phyloP scores from a whole-genome alignment of 352 stramenopile species.

The Aphanomyces invadans region DNA sequence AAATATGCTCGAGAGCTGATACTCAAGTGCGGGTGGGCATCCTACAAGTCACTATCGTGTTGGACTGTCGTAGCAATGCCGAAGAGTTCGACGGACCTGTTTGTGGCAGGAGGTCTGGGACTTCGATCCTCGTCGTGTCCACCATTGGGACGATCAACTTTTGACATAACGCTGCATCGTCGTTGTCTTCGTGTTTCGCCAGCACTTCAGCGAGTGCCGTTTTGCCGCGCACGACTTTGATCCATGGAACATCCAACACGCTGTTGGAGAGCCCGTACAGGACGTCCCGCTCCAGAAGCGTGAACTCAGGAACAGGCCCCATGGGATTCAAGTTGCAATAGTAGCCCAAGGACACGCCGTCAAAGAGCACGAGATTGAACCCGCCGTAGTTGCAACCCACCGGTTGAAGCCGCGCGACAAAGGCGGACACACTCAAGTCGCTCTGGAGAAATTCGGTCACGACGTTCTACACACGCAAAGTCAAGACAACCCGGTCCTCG shows the following conservation, averaged over 20 bases:
- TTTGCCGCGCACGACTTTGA: conserved; percentile 16
- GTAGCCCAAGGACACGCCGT: conserved; percentile 14
- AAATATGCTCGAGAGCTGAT: conserved; percentile 22
- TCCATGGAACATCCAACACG: conserved; percentile 1
- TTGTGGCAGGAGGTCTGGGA: background rate
- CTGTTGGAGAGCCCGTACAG: conserved; percentile 22
- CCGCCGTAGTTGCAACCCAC: conserved; percentile 5
- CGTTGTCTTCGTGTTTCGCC: background rate
- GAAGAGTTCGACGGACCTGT: too few species aligned
- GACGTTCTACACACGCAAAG: conserved; percentile 8
- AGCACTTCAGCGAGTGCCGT: background rate
- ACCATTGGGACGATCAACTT: conserved; percentile 9
- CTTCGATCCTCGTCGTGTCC: conserved; percentile 3
- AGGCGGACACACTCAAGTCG: background rate
- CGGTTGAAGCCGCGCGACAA: conserved; percentile 1
- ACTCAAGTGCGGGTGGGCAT: conserved; percentile 7
- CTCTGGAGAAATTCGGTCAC: conserved; percentile 22
- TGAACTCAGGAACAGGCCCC: background rate
- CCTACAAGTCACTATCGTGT: background rate
- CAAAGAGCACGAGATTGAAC: conserved; percentile 21
- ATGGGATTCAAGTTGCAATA: conserved; percentile 14
- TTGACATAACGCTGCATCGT: conserved; percentile 2
- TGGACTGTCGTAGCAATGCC: too few species aligned
- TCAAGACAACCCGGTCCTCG: too few species aligned
- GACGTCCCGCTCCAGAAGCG: conserved; percentile 14